Percentiles rank a stretch among this genome's conserved stretches.
These are phyloP conservation scores for Rhododendron ferrugineum DNA, from an alignment of 148 eudicot genomes.

Conservation along the genomic window DNA sequence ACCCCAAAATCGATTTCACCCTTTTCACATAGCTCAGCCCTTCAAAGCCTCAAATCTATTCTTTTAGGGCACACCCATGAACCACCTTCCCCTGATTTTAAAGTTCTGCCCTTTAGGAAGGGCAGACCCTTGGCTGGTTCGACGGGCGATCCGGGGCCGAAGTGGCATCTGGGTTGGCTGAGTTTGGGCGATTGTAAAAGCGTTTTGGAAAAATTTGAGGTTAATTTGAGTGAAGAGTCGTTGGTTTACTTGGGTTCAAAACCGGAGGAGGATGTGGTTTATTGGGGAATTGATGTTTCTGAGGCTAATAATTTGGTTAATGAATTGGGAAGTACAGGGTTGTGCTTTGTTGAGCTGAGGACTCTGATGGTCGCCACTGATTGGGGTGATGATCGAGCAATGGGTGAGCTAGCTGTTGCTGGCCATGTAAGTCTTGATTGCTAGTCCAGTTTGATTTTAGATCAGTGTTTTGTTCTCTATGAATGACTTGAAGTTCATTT, in stretches of 20 bases:
- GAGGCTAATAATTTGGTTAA: conserved; percentile 44
- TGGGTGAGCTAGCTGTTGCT: conserved; percentile 85
- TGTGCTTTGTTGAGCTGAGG: conserved; percentile 83
- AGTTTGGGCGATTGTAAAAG: conserved; percentile 52
- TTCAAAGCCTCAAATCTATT: conserved; percentile 47
- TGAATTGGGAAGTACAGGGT: conserved; percentile 47
- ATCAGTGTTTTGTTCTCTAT: neutral
- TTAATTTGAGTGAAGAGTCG: conserved; percentile 46
- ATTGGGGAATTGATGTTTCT: conserved; percentile 72
- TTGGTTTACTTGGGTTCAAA: conserved; percentile 76
- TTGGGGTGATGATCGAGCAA: conserved; percentile 69
- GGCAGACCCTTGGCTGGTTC: conserved; percentile 71
- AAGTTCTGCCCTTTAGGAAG: conserved; percentile 72
- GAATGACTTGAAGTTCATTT: neutral
- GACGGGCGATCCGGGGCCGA: conserved; percentile 21
- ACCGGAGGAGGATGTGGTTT: conserved; percentile 52
- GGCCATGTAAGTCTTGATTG: conserved; percentile 61
- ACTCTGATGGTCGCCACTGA: conserved; percentile 99
- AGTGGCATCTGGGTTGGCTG: conserved; percentile 94
- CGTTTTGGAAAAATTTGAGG: conserved; percentile 44
- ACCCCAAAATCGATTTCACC: conserved; percentile 60
- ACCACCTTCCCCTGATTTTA: conserved; percentile 48
- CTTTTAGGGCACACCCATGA: conserved; percentile 35
- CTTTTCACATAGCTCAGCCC: conserved; percentile 51
- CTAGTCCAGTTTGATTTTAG: neutral